Conservation (phyloP, 257 asterid genomes). For the Vinca minor region DNA sequence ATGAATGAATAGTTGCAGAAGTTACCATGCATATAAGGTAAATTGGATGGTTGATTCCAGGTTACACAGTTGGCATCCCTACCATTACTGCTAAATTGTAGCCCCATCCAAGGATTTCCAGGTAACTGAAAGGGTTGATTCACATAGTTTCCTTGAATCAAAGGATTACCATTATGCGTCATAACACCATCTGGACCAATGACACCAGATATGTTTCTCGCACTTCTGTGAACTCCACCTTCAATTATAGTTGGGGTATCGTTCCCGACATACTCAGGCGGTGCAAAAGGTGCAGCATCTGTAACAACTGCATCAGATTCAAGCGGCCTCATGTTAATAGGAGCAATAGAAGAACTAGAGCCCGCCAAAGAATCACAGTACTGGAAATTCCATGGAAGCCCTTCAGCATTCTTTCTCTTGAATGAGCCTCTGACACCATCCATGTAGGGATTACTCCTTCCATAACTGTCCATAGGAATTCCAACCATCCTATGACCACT, state of each 20-base stretch:
- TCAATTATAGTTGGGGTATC: slow-evolving; percentile 25
- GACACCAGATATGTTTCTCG: slow-evolving; percentile 36
- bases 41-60: slow-evolving; percentile 55
- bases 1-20: slow-evolving; percentile 1
- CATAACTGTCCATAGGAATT: slow-evolving; percentile 24
- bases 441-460: slow-evolving; percentile 34
- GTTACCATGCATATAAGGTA: slow-evolving; percentile 44
- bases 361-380: slow-evolving; percentile 36
- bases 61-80: slow-evolving; percentile 41
- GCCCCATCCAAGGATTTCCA: slow-evolving; percentile 57
- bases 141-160: slow-evolving; percentile 50
- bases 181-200: slow-evolving; percentile 35
- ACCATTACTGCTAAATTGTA: slow-evolving; percentile 36
- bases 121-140: slow-evolving; percentile 49
- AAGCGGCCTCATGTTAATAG: slow-evolving; percentile 20
- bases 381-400: slow-evolving; percentile 32
- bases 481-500: slow-evolving; percentile 22
- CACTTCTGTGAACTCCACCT: slow-evolving; percentile 31
- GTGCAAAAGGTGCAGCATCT: slow-evolving; percentile 27
- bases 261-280: slow-evolving; percentile 28
- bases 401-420: slow-evolving; percentile 58
- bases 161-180: slow-evolving; percentile 32
- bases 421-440: slow-evolving; percentile 41
- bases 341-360: slow-evolving; percentile 50
- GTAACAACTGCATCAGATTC: slow-evolving; percentile 29